Conservation (phyloP, 2,329 filamentous ascomycete species). For the Zymoseptoria passerinii region DNA sequence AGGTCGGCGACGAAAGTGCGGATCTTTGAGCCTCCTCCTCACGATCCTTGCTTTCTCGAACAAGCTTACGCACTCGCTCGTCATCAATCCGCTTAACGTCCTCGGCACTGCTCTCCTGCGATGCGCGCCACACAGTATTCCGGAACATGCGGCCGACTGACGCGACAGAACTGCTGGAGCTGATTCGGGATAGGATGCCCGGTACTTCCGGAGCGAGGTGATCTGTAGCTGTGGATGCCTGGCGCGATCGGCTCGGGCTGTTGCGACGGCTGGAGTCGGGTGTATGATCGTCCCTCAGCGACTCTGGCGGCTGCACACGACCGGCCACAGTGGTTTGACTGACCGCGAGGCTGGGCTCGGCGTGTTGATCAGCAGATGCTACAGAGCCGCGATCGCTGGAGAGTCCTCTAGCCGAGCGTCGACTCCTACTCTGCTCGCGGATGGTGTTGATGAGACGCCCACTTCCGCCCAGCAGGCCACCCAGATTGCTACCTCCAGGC, state of each 20-base stretch:
- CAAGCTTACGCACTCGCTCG: constrained; percentile 27
- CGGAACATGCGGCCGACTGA: constrained; percentile 12
- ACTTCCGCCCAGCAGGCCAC: constrained; percentile 40
- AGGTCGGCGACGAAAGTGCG: constrained; percentile 5
- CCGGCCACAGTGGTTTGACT: constrained; percentile 56
- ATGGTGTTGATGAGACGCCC: constrained; percentile 41
- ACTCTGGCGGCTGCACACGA: constrained; percentile 44
- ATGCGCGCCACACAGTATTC: not conserved
- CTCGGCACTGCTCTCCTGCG: constrained; percentile 6
- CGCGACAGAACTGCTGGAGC: constrained; percentile 23
- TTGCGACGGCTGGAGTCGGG: constrained; percentile 13
- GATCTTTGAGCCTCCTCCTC: constrained; percentile 20
- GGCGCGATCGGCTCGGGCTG: constrained; percentile 20
- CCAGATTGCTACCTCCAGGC: constrained; percentile 34
- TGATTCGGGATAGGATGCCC: constrained; percentile 20
- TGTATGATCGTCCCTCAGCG: constrained; percentile 32
- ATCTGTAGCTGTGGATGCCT: constrained; percentile 16
- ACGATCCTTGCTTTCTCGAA: constrained; percentile 28
- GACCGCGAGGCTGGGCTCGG: constrained; percentile 54
- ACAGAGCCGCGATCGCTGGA: constrained; percentile 58
- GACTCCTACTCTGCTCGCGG: constrained; percentile 34
- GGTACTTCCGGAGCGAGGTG: constrained; percentile 12
- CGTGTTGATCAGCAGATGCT: constrained; percentile 52
- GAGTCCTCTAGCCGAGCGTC: constrained; percentile 47
- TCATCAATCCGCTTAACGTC: constrained; percentile 28